Evolutionary conservation across 257 asterid genomes (phyloP), one percentile per base, ranked within the genome.

Genomic region (Salvia splendens): DNA sequence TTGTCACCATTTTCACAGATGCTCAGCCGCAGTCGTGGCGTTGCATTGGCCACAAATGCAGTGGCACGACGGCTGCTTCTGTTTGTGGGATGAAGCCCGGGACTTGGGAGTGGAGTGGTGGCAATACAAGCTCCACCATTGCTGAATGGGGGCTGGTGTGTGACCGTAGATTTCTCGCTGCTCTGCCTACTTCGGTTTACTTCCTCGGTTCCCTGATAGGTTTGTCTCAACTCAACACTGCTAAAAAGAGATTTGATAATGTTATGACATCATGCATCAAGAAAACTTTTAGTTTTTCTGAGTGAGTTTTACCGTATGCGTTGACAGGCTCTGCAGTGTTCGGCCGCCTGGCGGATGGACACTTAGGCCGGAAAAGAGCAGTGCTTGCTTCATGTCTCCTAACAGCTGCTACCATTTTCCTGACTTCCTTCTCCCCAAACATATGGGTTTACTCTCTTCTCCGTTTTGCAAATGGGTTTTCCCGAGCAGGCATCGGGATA

Each of bases 71-170:
- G 8, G 79, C 59, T 2, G 78, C 74, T 64, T 70, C 82, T 0
- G 82, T 80, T 54, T 85, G 91, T 46, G 80, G 85, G 60, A 12
- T 82, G 80, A 63, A 75, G 75, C 74, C 82, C 5, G 91, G 85
- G 48, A 83, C 82, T 49, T 85, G 88, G 88, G 86, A 85, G 61
- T 85, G 91, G 91, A 64, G 47, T 40, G 79, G 76, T 54, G 88
- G 85, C 32, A 77, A 79, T 57, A 10, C 72, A 61, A 85, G 81
- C 65, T 80, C 88, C 51, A 85, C 80, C 5, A 70, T 85, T 77
- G 86, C 88, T 60, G 91, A 85, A 60, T 85, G 91, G 91, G 84
- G 85, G 9, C 69, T 85, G 45, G 74, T 81, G 6, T 85, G 91
- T 74, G 91, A 85, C 60, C 73, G 75, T 4, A 73, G 82, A 76